Conservation (phyloP, 2,329 filamentous ascomycete genomes). For the Cadophora malorum region DNA sequence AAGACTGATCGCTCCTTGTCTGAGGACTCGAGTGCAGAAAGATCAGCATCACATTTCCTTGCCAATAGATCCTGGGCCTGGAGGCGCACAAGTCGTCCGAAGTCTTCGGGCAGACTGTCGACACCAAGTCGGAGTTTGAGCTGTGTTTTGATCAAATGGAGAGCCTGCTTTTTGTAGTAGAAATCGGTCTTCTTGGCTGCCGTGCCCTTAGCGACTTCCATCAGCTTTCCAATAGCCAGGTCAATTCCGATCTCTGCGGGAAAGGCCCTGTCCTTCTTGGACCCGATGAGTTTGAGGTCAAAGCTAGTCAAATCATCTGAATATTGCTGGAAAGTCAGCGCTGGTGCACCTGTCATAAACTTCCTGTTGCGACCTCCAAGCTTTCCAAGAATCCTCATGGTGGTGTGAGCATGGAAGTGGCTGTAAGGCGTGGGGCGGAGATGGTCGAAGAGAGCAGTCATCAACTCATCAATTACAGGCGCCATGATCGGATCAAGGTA, state of each 20-base stretch:
- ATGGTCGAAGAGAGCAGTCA: slow-evolving; percentile 97
- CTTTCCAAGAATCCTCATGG: slow-evolving; percentile 96
- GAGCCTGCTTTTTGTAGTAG: slow-evolving; percentile 93
- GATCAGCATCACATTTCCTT: slow-evolving; percentile 73
- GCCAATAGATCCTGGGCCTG: slow-evolving; percentile 86
- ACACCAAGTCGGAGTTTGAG: slow-evolving; percentile 89
- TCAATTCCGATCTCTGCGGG: slow-evolving; percentile 87
- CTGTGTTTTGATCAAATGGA: slow-evolving; percentile 86
- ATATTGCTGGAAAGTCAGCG: slow-evolving; percentile 82
- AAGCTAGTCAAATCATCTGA: slow-evolving; percentile 89
- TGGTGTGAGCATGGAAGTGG: slow-evolving; percentile 97
- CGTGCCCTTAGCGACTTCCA: slow-evolving; percentile 73
- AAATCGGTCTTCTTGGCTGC: slow-evolving; percentile 65
- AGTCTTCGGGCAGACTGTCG: slow-evolving; percentile 88
- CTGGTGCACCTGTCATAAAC: slow-evolving; percentile 88
- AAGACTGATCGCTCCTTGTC: slow-evolving; percentile 82
- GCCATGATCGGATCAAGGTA: slow-evolving; percentile 99
- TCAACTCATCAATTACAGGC: slow-evolving; percentile 96
- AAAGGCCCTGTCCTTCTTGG: slow-evolving; percentile 87
- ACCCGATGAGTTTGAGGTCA: slow-evolving; percentile 87
- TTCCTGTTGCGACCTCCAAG: slow-evolving; percentile 94
- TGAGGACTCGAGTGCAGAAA: slow-evolving; percentile 73
- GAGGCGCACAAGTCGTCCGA: slow-evolving; percentile 81
- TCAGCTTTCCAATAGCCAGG: slow-evolving; percentile 84
- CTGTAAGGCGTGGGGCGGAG: slow-evolving; percentile 92